A percentile compares a stretch with the other conserved stretches of the same genome.
These are phyloP conservation scores for Taphrina wiesneri DNA, from an alignment of 1,139 yeast genomes.

Conservation along the genomic window DNA sequence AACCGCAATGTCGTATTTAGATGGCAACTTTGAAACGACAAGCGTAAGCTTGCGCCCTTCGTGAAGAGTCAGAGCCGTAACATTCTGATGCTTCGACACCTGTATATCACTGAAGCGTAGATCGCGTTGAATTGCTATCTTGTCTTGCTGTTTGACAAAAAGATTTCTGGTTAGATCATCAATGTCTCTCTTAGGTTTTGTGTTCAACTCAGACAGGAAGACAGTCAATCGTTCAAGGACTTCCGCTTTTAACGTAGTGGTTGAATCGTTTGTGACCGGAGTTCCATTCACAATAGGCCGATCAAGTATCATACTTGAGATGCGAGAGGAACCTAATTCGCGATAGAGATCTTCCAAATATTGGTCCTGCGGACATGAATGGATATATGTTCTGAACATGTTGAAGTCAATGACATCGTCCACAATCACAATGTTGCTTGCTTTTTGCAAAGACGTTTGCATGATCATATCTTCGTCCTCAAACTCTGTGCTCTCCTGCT, in stretches of 20 bases:
- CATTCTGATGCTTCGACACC: slow-evolving; percentile 32
- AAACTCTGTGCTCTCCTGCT: slow-evolving; percentile 39
- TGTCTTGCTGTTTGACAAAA: slow-evolving; percentile 13
- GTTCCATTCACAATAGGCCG: slow-evolving; percentile 36
- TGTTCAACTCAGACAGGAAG: slow-evolving; percentile 43
- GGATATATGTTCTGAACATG: slow-evolving; percentile 45
- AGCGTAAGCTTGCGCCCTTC: slow-evolving; percentile 33
- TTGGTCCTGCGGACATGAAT: slow-evolving; percentile 47
- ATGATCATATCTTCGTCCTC: slow-evolving; percentile 36
- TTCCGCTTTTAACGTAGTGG: slow-evolving; percentile 40
- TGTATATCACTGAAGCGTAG: slow-evolving; percentile 20
- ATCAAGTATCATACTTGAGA: slow-evolving; percentile 40
- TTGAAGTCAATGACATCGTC: slow-evolving; percentile 49
- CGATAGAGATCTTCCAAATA: slow-evolving; percentile 45
- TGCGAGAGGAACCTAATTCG: slow-evolving; percentile 39
- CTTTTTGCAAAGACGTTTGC: slow-evolving; percentile 32
- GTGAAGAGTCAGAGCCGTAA: slow-evolving; percentile 36
- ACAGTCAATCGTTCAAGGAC: slow-evolving; percentile 45
- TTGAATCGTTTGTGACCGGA: slow-evolving; percentile 34
- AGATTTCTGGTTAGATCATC: slow-evolving; percentile 14
- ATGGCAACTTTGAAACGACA: slow-evolving; percentile 40
- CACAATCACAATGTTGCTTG: slow-evolving; percentile 46
- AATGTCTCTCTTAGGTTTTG: slow-evolving; percentile 3
- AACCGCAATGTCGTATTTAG: slow-evolving; percentile 49
- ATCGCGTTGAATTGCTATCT: slow-evolving; percentile 29